phyloP scores from a whole-genome alignment of 805 yeast genomes.

The Vanderwaltozyma yarrowii region DNA sequence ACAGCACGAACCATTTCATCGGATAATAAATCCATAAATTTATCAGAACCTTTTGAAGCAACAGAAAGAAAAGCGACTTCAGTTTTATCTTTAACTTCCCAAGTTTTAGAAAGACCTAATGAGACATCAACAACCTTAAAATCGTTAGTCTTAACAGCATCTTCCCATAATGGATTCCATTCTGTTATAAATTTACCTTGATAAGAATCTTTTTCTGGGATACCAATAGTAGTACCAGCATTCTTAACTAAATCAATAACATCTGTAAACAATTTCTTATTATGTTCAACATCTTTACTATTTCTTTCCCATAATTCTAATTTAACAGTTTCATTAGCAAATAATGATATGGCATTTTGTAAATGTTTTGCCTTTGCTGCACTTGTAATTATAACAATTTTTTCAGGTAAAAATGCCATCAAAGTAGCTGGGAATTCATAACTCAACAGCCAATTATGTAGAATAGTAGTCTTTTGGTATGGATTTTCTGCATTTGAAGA shows the following conservation, averaged over 20 bases:
- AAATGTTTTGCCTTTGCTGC: slow-evolving; percentile 79
- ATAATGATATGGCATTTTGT: slow-evolving; percentile 19
- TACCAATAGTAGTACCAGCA: slow-evolving; percentile 47
- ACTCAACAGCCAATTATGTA: slow-evolving; percentile 88
- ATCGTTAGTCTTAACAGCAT: slow-evolving; percentile 31
- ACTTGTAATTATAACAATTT: slow-evolving; percentile 60
- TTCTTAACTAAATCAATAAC: slow-evolving; percentile 37
- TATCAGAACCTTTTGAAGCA: slow-evolving; percentile 70
- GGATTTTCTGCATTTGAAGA: slow-evolving; percentile 83
- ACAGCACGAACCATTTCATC: slow-evolving; percentile 81
- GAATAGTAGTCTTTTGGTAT: slow-evolving; percentile 73
- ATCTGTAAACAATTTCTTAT: slow-evolving; percentile 53
- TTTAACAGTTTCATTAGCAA: slow-evolving; percentile 41
- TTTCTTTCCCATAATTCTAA: slow-evolving; percentile 55
- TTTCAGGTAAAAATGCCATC: slow-evolving; percentile 50
- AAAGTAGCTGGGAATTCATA: slow-evolving; percentile 94
- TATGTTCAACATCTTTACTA: slow-evolving; percentile 71
- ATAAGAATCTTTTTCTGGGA: slow-evolving; percentile 64
- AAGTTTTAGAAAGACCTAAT: slow-evolving; percentile 40
- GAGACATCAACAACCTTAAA: slow-evolving; percentile 41
- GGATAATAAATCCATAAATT: slow-evolving; percentile 71
- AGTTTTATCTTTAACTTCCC: slow-evolving; percentile 71
- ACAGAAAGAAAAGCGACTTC: slow-evolving; percentile 56
- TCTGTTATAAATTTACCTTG: slow-evolving; percentile 79
- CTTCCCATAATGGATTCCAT: slow-evolving; percentile 46